These are phyloP conservation scores for Paraphoma chrysanthemicola DNA, from an alignment of 2,329 filamentous ascomycete species.

Conservation along the genomic window DNA sequence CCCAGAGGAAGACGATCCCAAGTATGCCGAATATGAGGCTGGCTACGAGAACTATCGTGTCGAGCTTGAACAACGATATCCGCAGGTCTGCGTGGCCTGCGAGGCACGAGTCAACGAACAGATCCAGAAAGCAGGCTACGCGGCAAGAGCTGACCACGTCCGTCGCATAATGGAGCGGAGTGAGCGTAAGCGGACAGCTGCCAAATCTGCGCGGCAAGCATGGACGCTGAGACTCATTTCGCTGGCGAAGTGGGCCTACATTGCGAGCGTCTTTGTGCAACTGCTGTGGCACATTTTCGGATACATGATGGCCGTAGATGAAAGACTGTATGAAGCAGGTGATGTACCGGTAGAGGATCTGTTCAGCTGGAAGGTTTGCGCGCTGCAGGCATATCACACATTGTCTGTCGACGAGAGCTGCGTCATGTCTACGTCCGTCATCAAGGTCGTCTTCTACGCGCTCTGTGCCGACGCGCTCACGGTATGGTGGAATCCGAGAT, in stretches of 20 bases:
- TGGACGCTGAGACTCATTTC: conserved; percentile 55
- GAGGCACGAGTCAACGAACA: conserved; percentile 74
- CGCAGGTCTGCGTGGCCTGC: conserved; percentile 85
- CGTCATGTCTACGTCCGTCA: conserved; percentile 29
- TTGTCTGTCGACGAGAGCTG: conserved; percentile 33
- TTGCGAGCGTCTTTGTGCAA: conserved; percentile 46
- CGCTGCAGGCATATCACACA: conserved; percentile 24
- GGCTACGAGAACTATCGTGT: conserved; percentile 73
- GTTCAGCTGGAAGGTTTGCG: conserved; percentile 26
- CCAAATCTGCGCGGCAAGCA: conserved; percentile 46
- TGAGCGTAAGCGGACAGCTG: conserved; percentile 30
- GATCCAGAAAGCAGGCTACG: conserved; percentile 76
- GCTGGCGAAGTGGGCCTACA: conserved; percentile 51
- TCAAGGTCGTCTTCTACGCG: conserved; percentile 35
- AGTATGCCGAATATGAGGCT: conserved; percentile 72
- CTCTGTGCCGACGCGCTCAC: conserved; percentile 60
- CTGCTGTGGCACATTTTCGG: conserved; percentile 46
- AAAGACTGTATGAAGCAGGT: conserved; percentile 3
- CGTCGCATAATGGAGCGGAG: conserved; percentile 74
- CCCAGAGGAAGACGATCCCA: conserved; percentile 68
- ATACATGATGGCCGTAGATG: conserved; percentile 22
- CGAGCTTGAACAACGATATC: conserved; percentile 81
- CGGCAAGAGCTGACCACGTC: conserved; percentile 82
- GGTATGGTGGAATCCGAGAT: conserved; percentile 73
- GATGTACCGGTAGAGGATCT: not conserved